Percentiles rank a stretch among this genome's conserved stretches.
phyloP scores from a whole-genome alignment of 2,329 filamentous ascomycete genomes.

The Fusarium heterosporum region DNA sequence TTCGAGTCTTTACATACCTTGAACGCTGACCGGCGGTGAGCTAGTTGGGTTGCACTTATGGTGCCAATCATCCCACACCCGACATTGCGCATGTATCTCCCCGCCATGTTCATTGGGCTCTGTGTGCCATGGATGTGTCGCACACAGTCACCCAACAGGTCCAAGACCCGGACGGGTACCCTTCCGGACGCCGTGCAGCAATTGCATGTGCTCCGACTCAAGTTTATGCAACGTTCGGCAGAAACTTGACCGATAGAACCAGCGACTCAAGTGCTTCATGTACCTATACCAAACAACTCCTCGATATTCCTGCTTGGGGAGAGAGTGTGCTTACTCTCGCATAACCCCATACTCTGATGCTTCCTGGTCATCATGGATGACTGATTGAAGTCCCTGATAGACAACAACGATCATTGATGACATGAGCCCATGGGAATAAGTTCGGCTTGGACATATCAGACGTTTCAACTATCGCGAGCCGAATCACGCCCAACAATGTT shows the following conservation, averaged over 20 bases:
- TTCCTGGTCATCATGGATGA: slow-evolving; percentile 14
- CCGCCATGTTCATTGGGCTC: slow-evolving; percentile 31
- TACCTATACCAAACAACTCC: slow-evolving; percentile 14
- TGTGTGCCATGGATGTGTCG: slow-evolving; percentile 16
- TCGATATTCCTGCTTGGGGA: slow-evolving; percentile 1
- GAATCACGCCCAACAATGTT: not conserved
- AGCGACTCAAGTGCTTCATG: slow-evolving; percentile 25
- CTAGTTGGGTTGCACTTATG: slow-evolving; percentile 17
- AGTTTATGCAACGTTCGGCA: slow-evolving; percentile 18
- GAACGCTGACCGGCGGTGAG: slow-evolving; percentile 43
- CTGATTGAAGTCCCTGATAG: slow-evolving; percentile 4
- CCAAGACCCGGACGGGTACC: slow-evolving; percentile 12
- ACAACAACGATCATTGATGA: slow-evolving; percentile 11
- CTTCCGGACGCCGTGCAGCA: slow-evolving; percentile 34
- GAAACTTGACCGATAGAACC: slow-evolving; percentile 38
- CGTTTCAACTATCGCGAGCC: slow-evolving; percentile 3
- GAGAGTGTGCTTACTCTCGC: slow-evolving; percentile 7
- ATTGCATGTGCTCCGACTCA: slow-evolving; percentile 15
- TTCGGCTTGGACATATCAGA: not conserved
- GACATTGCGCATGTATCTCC: slow-evolving; percentile 31
- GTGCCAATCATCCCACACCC: slow-evolving; percentile 41
- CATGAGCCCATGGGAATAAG: slow-evolving; percentile 21
- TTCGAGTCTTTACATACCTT: slow-evolving; percentile 20
- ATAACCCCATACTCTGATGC: slow-evolving; percentile 15
- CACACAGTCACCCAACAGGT: slow-evolving; percentile 21